Conservation (phyloP, 306 rosid genomes). For the Vigna angularis region DNA sequence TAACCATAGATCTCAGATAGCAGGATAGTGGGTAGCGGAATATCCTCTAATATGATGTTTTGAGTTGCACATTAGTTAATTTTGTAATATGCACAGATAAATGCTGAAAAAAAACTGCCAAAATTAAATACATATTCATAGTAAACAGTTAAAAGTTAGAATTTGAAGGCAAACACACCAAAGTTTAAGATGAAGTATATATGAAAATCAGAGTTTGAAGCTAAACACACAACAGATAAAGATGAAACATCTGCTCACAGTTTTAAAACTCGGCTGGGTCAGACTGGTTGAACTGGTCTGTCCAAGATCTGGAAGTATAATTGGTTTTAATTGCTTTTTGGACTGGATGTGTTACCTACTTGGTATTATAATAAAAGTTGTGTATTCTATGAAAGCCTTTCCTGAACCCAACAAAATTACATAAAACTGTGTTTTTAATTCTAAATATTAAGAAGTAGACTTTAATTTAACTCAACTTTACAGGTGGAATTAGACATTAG, state of each 20-base stretch:
- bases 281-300: too few relatives aligned
- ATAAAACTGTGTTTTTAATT: too few relatives aligned
- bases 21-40: neutral
- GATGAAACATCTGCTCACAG: too few relatives aligned
- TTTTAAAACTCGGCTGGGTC: too few relatives aligned
- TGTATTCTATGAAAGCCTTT: constrained; percentile 5
- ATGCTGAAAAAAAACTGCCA: neutral
- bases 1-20: constrained; percentile 1
- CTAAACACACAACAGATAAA: too few relatives aligned
- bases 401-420: neutral
- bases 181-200: too few relatives aligned
- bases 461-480: too few relatives aligned
- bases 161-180: neutral
- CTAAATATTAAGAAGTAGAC: too few relatives aligned
- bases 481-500: too few relatives aligned
- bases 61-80: neutral
- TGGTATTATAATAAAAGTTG: neutral
- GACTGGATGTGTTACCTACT: too few relatives aligned
- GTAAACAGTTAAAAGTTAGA: neutral
- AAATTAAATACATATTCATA: neutral
- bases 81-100: neutral
- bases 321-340: too few relatives aligned
- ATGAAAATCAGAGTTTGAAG: neutral
- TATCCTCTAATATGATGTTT: neutral
- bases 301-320: too few relatives aligned